phyloP scores from a whole-genome alignment of 768 basidiomycete genomes.

The Boletus bicolor region DNA sequence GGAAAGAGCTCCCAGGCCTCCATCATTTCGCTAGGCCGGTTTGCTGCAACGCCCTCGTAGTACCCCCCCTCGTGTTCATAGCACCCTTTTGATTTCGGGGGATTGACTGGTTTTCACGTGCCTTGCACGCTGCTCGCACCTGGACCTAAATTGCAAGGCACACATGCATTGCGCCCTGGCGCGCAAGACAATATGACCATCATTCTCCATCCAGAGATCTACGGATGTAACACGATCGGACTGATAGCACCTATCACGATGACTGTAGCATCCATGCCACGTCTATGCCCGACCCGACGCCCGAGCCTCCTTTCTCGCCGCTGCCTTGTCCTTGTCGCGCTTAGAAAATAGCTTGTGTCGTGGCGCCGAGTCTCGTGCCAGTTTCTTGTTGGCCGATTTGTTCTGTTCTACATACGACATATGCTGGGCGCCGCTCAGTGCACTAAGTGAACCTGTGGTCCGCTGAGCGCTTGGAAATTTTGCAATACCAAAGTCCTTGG shows the following conservation, averaged over 20 bases:
- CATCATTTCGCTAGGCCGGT: background rate
- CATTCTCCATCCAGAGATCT: slow-evolving; percentile 12
- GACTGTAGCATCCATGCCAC: background rate
- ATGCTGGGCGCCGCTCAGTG: slow-evolving; percentile 84
- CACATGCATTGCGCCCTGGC: slow-evolving; percentile 13
- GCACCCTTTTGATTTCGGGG: slow-evolving; percentile 28
- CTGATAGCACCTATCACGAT: slow-evolving; percentile 16
- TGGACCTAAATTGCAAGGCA: slow-evolving; percentile 23
- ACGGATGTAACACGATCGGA: slow-evolving; percentile 13
- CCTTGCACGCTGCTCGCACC: slow-evolving; percentile 20
- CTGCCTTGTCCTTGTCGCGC: slow-evolving; percentile 72
- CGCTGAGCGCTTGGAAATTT: slow-evolving; percentile 69
- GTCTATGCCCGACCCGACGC: slow-evolving; percentile 28
- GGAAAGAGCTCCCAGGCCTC: background rate
- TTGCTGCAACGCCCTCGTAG: slow-evolving; percentile 10
- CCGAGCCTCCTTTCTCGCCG: slow-evolving; percentile 46
- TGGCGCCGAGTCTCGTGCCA: slow-evolving; percentile 50
- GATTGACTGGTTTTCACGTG: slow-evolving; percentile 30
- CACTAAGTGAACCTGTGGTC: slow-evolving; percentile 77
- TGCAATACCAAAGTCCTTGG: slow-evolving; percentile 74
- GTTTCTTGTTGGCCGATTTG: slow-evolving; percentile 82
- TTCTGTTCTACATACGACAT: slow-evolving; percentile 94
- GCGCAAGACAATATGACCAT: slow-evolving; percentile 14
- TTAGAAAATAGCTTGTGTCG: slow-evolving; percentile 82
- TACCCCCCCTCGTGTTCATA: slow-evolving; percentile 27